phyloP scores from a whole-genome alignment of 2,329 filamentous ascomycete species.

The Pseudogymnoascus sp. region DNA sequence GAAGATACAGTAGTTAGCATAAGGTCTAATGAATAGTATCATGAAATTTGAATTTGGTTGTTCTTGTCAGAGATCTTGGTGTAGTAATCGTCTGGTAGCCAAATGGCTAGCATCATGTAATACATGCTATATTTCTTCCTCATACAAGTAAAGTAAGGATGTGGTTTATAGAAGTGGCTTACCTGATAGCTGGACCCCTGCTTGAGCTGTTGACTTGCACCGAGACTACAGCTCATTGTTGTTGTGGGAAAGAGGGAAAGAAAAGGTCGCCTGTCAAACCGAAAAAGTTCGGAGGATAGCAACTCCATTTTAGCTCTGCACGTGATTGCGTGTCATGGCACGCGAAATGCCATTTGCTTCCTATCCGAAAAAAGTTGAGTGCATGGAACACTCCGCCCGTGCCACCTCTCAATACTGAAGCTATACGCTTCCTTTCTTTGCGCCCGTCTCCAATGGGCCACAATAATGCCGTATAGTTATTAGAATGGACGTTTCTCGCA shows the following conservation, averaged over 20 bases:
- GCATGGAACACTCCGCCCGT: background rate
- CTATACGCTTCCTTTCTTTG: background rate
- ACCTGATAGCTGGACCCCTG: slow-evolving; percentile 2
- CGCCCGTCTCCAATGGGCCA: slow-evolving; percentile 3
- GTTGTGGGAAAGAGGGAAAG: slow-evolving; percentile 4
- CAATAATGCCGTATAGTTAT: background rate
- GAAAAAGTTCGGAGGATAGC: background rate
- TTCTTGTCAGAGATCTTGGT: slow-evolving; percentile 64
- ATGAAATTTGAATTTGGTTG: slow-evolving; percentile 5
- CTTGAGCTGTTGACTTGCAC: background rate
- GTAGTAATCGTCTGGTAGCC: slow-evolving; percentile 46
- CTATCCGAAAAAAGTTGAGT: slow-evolving; percentile 5
- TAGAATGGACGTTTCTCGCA: slow-evolving; percentile 7
- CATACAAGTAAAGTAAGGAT: slow-evolving; percentile 19
- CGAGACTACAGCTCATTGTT: background rate
- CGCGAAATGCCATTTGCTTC: background rate
- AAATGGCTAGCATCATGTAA: slow-evolving; percentile 36
- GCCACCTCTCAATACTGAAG: background rate
- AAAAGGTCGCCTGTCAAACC: background rate
- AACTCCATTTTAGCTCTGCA: background rate
- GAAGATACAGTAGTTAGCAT: slow-evolving; percentile 13
- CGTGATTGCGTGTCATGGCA: slow-evolving; percentile 1
- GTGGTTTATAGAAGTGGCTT: background rate
- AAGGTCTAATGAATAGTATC: background rate
- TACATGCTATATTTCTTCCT: slow-evolving; percentile 36